phyloP scores from a whole-genome alignment of 2,329 filamentous ascomycete genomes.

The Fusarium sp. region DNA sequence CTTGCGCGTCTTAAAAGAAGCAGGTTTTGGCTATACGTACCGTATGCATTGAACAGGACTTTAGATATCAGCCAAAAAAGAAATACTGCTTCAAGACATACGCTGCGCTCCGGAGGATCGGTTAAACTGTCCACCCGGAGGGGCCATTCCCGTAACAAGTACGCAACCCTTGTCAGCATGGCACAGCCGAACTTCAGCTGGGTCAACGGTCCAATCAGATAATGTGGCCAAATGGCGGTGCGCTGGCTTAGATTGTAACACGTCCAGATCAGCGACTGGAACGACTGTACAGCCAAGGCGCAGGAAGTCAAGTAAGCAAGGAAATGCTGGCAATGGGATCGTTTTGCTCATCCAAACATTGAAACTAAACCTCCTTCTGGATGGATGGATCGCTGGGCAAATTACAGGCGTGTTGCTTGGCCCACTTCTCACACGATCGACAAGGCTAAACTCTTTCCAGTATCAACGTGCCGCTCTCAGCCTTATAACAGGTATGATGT shows the following conservation, averaged over 20 bases:
- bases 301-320: not conserved
- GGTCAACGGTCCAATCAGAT: not conserved
- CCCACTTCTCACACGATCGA: not conserved
- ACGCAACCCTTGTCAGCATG: not conserved
- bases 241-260: not conserved
- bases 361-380: not conserved
- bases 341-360: not conserved
- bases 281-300: not conserved
- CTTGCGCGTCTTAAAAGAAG: not conserved
- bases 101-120: not conserved
- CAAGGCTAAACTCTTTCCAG: not conserved
- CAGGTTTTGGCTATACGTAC: accelerated
- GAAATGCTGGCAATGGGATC: not conserved
- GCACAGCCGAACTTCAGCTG: not conserved
- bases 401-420: not conserved
- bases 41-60: not conserved
- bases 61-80: not conserved
- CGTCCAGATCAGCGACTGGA: not conserved
- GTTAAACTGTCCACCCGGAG: not conserved
- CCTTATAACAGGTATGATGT: not conserved
- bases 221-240: not conserved
- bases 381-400: not conserved
- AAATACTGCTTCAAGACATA: not conserved
- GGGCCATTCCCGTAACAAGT: not conserved
- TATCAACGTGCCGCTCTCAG: not conserved